Evolutionary conservation across 106 monocot species (phyloP), one percentile per base, ranked within the genome.

Genomic region (Phalaenopsis equestris): DNA sequence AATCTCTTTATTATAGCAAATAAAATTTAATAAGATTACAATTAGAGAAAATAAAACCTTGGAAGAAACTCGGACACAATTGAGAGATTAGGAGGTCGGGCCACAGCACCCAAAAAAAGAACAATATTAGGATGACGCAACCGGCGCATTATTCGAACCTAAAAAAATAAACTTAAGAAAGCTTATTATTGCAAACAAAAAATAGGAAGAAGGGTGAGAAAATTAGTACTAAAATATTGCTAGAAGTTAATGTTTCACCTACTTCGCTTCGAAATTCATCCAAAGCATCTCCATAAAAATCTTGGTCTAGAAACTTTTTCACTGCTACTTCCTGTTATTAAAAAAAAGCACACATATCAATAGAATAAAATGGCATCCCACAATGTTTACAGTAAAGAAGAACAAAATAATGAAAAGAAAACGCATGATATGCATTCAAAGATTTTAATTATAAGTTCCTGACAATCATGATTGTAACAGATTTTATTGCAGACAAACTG

Each of bases 111-210:
- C 88, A 92, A 88, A 56, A 98, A 98, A 75, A 90, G 97, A 82
- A 98, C 94, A 82, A 98, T 88, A 92, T 98, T 98, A 89, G 97
- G 97, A 86, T 98, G 97, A 9, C 92, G 90, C 86, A 98, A 78
- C 77, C 97, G 92, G 39, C 97, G 94, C 97, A 98, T 98, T 84
- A 98, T 94, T 56, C 90, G 81, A 39, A 98, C 92, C 97, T 98
- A 84, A 75, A 46, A 37, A 21, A 73, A 37, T 55, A 56, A 75
- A 47, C 61, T 55, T 17, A 5, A 24, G 6, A 42, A 74, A 74
- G 45, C 7, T 18, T 42, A 74, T 7, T 43, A 45, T n/a, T 74
- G 18, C 74, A 43, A 19, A 45, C 42, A 49, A 49, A 52, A 52
- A 24, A 43, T 45, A 74, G 43, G 39, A 30, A 42, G 19, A 74